Conservation (phyloP, 176 grass and related monocot species). For the maize (Zea mays) region DNA sequence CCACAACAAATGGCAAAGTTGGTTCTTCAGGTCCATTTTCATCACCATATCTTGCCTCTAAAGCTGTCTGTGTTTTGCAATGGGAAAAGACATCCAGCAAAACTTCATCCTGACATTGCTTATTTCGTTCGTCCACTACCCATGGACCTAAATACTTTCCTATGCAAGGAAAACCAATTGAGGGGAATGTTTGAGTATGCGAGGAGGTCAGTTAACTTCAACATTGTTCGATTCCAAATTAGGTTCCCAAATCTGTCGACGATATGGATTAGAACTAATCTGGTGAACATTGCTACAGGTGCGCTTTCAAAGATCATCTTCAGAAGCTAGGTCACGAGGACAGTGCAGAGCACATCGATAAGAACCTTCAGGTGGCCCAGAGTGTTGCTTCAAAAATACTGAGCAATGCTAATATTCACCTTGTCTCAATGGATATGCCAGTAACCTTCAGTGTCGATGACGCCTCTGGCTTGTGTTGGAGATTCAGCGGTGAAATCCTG, state of each 20-base stretch:
- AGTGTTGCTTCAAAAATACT: slow-evolving; percentile 69
- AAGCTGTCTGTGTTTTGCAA: slow-evolving; percentile 80
- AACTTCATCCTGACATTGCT: slow-evolving; percentile 83
- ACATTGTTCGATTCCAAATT: neutral
- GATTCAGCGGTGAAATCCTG: slow-evolving; percentile 64
- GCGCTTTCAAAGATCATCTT: slow-evolving; percentile 77
- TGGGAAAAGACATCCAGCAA: slow-evolving; percentile 62
- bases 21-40: slow-evolving; percentile 76
- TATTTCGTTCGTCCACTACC: slow-evolving; percentile 74
- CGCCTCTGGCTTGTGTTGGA: slow-evolving; percentile 67
- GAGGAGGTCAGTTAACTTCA: slow-evolving; percentile 61
- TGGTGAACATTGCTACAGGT: slow-evolving; percentile 52
- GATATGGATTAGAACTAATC: slow-evolving; percentile 11
- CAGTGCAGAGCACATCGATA: slow-evolving; percentile 39
- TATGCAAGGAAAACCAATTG: slow-evolving; percentile 67
- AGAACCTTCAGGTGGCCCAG: slow-evolving; percentile 64
- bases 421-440: slow-evolving; percentile 88
- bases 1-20: slow-evolving; percentile 63
- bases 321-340: slow-evolving; percentile 47
- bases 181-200: slow-evolving; percentile 88
- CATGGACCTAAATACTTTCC: slow-evolving; percentile 72
- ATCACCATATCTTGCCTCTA: slow-evolving; percentile 88
- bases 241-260: neutral
- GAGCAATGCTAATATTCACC: slow-evolving; percentile 65
- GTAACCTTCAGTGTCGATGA: slow-evolving; percentile 74